These are phyloP conservation scores for Colletotrichum paranaense DNA, from an alignment of 2,329 filamentous ascomycete species.

Conservation along the genomic window DNA sequence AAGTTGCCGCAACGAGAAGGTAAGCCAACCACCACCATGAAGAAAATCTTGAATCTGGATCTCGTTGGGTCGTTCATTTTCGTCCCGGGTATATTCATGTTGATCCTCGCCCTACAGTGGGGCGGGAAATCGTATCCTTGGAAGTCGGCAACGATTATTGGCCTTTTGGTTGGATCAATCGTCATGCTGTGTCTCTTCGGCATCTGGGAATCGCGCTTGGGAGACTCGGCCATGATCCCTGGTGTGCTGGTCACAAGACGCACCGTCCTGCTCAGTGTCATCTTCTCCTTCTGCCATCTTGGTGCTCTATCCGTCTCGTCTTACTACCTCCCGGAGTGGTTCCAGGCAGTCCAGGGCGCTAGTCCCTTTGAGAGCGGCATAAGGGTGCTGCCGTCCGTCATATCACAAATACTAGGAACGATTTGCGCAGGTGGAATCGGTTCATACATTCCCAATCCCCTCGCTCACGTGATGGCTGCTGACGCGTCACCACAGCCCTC, in stretches of 20 bases:
- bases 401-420: background rate
- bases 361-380: background rate
- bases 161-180: background rate
- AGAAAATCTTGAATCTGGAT: background rate
- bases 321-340: background rate
- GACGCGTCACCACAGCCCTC: background rate
- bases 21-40: too few relatives aligned
- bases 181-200: background rate
- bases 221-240: background rate
- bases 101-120: background rate
- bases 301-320: background rate
- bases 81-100: background rate
- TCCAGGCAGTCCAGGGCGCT: background rate
- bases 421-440: background rate
- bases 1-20: too few relatives aligned
- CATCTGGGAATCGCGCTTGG: background rate
- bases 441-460: background rate
- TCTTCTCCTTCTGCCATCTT: background rate
- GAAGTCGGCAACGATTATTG: background rate
- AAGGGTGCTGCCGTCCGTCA: background rate
- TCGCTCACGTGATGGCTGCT: background rate
- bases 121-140: background rate
- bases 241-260: background rate
- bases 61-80: background rate
- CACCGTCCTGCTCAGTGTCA: background rate